Evolutionary conservation across 1,284 basidiomycete genomes (phyloP).

Genomic region (Malassezia vespertilionis): DNA sequence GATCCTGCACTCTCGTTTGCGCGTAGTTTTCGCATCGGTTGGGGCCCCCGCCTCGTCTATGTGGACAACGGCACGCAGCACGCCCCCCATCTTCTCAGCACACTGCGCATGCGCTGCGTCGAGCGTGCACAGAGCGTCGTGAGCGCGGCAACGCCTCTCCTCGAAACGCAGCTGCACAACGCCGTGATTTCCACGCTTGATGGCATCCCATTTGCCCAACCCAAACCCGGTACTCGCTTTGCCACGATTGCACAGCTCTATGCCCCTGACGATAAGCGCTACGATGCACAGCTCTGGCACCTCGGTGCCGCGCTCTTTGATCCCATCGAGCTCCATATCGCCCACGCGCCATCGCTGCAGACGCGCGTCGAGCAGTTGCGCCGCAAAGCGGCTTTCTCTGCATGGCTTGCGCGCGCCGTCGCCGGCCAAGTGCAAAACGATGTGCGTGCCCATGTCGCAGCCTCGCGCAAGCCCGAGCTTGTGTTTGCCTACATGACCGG

Average conservation of each 20-base stretch:
- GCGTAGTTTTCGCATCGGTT: slow-evolving; percentile 77
- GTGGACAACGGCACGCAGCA: slow-evolving; percentile 58
- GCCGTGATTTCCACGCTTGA: slow-evolving; percentile 56
- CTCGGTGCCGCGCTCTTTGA: slow-evolving; percentile 88
- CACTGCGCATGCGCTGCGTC: background rate
- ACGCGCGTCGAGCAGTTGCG: slow-evolving; percentile 59
- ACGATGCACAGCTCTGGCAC: slow-evolving; percentile 61
- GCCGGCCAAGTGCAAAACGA: slow-evolving; percentile 60
- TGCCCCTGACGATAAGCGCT: slow-evolving; percentile 60
- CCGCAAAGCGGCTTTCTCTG: slow-evolving; percentile 69
- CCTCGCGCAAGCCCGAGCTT: slow-evolving; percentile 27
- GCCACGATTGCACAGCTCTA: slow-evolving; percentile 66
- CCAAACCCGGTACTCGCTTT: slow-evolving; percentile 58
- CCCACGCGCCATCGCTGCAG: slow-evolving; percentile 54
- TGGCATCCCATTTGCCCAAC: slow-evolving; percentile 54
- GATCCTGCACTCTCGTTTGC: slow-evolving; percentile 79
- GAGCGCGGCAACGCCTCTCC: slow-evolving; percentile 53
- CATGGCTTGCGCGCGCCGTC: slow-evolving; percentile 73
- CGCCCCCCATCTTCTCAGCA: background rate
- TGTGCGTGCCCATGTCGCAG: slow-evolving; percentile 38
- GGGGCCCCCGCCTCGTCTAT: slow-evolving; percentile 66
- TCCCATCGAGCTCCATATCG: slow-evolving; percentile 55
- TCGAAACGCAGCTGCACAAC: slow-evolving; percentile 67
- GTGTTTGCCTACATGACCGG: slow-evolving; percentile 73
- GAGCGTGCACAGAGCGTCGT: background rate